Base-by-base conservation (phyloP, 2,329 filamentous ascomycete species). In the Daldinia sp. region DNA sequence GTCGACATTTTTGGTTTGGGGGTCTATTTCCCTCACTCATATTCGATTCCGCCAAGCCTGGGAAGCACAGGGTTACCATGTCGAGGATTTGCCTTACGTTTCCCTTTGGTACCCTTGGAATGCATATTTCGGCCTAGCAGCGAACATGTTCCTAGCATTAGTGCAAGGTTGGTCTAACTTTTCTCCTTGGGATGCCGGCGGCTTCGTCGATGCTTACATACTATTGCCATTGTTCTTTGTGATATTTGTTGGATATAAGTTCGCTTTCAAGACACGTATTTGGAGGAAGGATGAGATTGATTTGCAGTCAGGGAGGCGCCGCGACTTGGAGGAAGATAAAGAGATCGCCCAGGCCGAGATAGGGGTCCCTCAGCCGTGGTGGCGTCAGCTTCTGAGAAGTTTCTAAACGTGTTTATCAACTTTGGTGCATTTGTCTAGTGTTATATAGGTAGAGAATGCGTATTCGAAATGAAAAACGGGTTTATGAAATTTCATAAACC, bases 1-100 rank as follows among this genome's bases (percentile, higher is more conserved):
- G 1, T 89, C 89, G 41, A 92, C 90, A 0, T 93, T 93, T 75
- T 77, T 93, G 1, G 90, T 92, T 46, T 93, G 91, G 91, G 90
- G 84, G 1, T 85, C 85, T 41, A 93, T 93, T 73, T 89, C 86
- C 28, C 87, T 92, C 73, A 91, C 88, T 3, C 91, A 93, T 74
- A 89, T 93, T 67, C 89, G 90, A 26, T 93, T 93, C 78, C 89
- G 91, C 37, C 78, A 83, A 9, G 90, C 89, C 0, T 90, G 89
- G 89, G 75, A 78, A 9, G 79, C 78, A 0, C 89, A 92, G 75
- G 88, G 88, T 0, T 83, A 89, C 63, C 80, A 78, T 33, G 77
- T 85, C 26, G 81, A 82, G 15, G 84, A 86, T 55, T 79, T 90
- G 10, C 88, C 88, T 0, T 90, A 87, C 77, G 78, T 82, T 57